A percentile compares a stretch with the other conserved stretches of the same genome.
phyloP scores from a whole-genome alignment of 306 rosid genomes.

The Vigna trinervia region DNA sequence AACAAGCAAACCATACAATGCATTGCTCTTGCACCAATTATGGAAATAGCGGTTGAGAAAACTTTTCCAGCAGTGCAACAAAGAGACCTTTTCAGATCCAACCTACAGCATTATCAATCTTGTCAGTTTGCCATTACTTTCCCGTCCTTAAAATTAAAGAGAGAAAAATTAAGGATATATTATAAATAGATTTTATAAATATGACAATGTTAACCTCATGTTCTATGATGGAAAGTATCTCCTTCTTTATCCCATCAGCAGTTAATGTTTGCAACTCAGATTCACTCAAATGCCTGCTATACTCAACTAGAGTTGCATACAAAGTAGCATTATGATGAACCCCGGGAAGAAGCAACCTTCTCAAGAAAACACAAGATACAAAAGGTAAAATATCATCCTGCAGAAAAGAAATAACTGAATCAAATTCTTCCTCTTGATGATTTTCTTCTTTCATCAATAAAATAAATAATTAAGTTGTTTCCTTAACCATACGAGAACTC shows the following conservation, averaged over 20 bases:
- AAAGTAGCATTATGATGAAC: conserved; percentile 76
- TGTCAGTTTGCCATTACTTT: conserved; percentile 33
- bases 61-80: conserved; percentile 77
- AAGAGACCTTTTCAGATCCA: conserved; percentile 63
- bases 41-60: conserved; percentile 73
- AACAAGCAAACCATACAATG: conserved; percentile 69
- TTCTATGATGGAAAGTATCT: conserved; percentile 87
- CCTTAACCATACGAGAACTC: conserved; percentile 39
- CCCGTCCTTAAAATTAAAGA: conserved; percentile 20
- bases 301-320: conserved; percentile 77
- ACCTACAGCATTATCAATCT: conserved; percentile 60
- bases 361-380: conserved; percentile 81
- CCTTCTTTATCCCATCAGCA: conserved; percentile 81
- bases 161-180: conserved; percentile 19
- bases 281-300: conserved; percentile 80
- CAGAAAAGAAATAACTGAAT: conserved; percentile 49
- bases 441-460: conserved; percentile 7
- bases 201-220: conserved; percentile 70
- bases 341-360: conserved; percentile 89
- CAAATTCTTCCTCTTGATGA: conserved; percentile 23
- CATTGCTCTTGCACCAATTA: conserved; percentile 91
- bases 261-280: conserved; percentile 79
- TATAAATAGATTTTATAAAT: conserved; percentile 34
- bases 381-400: conserved; percentile 77
- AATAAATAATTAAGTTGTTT: conserved; percentile 23